A percentile compares a stretch with the other conserved stretches of the same genome.
Conservation (phyloP, 306 rosid species). For the Trifolium repens region DNA sequence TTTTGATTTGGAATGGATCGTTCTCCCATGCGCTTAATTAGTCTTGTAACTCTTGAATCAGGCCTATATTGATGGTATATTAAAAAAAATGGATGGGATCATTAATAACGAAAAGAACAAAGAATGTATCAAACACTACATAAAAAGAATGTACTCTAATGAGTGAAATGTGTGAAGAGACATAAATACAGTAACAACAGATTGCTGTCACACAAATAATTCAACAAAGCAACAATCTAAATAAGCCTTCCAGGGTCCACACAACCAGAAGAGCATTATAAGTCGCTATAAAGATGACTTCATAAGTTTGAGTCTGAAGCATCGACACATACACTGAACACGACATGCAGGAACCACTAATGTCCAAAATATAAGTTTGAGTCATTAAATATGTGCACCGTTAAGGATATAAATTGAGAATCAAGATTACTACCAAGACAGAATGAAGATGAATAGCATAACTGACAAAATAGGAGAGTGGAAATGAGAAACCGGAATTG, state of each 20-base stretch:
- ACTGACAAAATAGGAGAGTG: not conserved
- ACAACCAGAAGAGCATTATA: not conserved
- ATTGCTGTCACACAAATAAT: conserved; percentile 6
- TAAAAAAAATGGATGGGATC: conserved; percentile 19
- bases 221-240: conserved; percentile 23
- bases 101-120: conserved; percentile 29
- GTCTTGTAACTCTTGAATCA: conserved; percentile 76
- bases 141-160: not conserved
- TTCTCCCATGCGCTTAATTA: conserved; percentile 79
- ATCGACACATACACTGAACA: not conserved
- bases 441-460: not conserved
- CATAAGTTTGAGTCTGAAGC: too few species aligned
- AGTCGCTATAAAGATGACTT: too few species aligned
- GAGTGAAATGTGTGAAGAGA: not conserved
- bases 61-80: conserved; percentile 60
- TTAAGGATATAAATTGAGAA: not conserved
- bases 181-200: conserved; percentile 19
- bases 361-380: not conserved
- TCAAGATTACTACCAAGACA: not conserved
- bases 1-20: conserved; percentile 68
- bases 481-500: not conserved
- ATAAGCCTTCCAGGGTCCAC: conserved; percentile 26
- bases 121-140: not conserved
- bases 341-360: not conserved
- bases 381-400: not conserved